These are phyloP conservation scores for Claviceps spartinae DNA, from an alignment of 2,329 filamentous ascomycete species.

Conservation along the genomic window DNA sequence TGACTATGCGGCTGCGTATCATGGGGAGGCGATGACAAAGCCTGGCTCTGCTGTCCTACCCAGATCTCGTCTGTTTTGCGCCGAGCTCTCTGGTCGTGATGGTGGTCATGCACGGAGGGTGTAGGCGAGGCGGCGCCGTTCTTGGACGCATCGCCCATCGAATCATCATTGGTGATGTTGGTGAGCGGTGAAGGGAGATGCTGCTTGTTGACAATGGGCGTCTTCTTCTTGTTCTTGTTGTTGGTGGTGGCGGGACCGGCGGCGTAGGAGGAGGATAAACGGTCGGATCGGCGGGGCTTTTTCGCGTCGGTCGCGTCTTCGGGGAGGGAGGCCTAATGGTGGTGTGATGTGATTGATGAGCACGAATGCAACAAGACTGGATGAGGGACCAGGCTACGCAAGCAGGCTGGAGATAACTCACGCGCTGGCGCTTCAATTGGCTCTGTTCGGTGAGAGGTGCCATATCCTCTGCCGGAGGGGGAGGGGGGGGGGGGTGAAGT, in stretches of 20 bases:
- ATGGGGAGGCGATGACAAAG: slow-evolving; percentile 48
- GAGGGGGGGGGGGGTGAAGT: too few species aligned
- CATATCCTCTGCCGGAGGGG: slow-evolving; percentile 26
- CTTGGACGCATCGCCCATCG: slow-evolving; percentile 42
- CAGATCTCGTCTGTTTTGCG: slow-evolving; percentile 35
- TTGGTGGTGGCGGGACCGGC: slow-evolving; percentile 18
- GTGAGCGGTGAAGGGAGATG: slow-evolving; percentile 76
- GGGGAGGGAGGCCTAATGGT: slow-evolving; percentile 47
- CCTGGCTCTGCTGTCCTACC: slow-evolving; percentile 25
- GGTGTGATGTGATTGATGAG: slow-evolving; percentile 12
- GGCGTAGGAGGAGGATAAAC: slow-evolving; percentile 33
- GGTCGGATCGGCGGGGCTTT: slow-evolving; percentile 69
- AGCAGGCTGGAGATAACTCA: slow-evolving; percentile 30
- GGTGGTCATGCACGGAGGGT: slow-evolving; percentile 47
- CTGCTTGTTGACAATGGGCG: slow-evolving; percentile 46
- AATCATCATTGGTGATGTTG: slow-evolving; percentile 40
- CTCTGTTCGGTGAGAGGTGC: slow-evolving; percentile 58
- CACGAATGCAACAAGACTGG: slow-evolving; percentile 7
- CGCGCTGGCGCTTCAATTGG: slow-evolving; percentile 70
- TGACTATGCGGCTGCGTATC: slow-evolving; percentile 52
- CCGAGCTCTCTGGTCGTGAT: slow-evolving; percentile 32
- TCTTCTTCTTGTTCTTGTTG: slow-evolving; percentile 26
- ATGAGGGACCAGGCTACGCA: slow-evolving; percentile 8
- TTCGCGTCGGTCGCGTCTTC: slow-evolving; percentile 56
- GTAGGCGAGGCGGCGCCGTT: slow-evolving; percentile 59